Base-by-base conservation (phyloP, 345 rosid species). In the Arabidopsis arenosa region DNA sequence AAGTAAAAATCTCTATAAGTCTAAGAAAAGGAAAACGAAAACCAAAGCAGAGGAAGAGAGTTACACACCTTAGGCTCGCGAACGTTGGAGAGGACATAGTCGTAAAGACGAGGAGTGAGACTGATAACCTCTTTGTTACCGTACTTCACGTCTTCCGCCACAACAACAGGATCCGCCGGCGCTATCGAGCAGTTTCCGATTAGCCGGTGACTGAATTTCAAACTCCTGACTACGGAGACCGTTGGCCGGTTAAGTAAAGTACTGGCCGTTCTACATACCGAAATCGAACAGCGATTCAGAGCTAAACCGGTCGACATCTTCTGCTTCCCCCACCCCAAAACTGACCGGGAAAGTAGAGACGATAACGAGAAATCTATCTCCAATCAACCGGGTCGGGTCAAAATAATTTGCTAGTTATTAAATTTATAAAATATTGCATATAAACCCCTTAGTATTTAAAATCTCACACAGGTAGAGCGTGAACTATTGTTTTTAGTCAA, bases 61-160 rank as follows among this genome's bases (percentile, higher is more conserved):
- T 14, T 65, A 9, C 15, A 62, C 59, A 85, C 98, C 92, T 81
- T 68, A 11, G 90, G 97, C 80, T 94, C 98, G 43, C 93, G 86
- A 63, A 89, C 91, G 64, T 92, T 88, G 83, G 90, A 82, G 82
- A 92, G 95, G 63, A 92, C 75, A 69, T 91, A 94, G 71, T 87
- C 85, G 72, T 91, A 94, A 39, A 90, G 87, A 45, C 87, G 83
- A 83, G 97, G 86, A 57, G 92, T 92, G 80, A 92, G 79, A 63
- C 89, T 87, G 73, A 90, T 89, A 21, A 85, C 86, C 78, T 94
- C 82, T 70, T 94, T 94, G 73, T 84, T 84, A 5, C 95, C 90
- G 72, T 85, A 90, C 74, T 81, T 90, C n/a, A 85, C 83, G 74
- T 89, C 93, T 35, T 86, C 84, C 11, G 85, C 83, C n/a, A 87